A percentile compares a stretch with the other conserved stretches of the same genome.
These are phyloP conservation scores for Penicillium macrosclerotiorum DNA, from an alignment of 495 filamentous ascomycete genomes.

Conservation along the genomic window DNA sequence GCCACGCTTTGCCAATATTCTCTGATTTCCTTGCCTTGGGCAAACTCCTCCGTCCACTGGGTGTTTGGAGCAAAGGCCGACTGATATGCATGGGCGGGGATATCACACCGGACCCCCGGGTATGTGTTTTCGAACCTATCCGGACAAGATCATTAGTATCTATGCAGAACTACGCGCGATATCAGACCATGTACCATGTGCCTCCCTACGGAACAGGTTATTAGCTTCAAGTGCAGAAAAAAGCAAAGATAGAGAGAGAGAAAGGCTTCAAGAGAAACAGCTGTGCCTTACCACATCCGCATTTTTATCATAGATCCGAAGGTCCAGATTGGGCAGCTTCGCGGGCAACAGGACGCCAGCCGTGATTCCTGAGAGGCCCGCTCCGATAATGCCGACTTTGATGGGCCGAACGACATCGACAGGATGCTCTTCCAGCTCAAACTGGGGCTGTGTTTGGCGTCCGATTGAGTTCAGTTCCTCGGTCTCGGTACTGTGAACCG, in stretches of 20 bases:
- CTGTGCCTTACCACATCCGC: slow-evolving; percentile 51
- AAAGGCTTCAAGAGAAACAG: too few species aligned
- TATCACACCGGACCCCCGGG: slow-evolving; percentile 61
- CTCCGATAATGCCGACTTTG: slow-evolving; percentile 54
- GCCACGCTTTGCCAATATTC: slow-evolving; percentile 63
- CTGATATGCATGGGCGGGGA: slow-evolving; percentile 72
- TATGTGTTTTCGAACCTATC: slow-evolving; percentile 54
- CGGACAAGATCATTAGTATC: too few species aligned
- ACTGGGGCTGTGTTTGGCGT: slow-evolving; percentile 8
- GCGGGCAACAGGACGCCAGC: slow-evolving; percentile 49
- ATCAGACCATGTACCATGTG: slow-evolving; percentile 41
- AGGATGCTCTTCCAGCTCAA: slow-evolving; percentile 40
- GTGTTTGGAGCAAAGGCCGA: slow-evolving; percentile 63
- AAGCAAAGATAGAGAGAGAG: too few species aligned
- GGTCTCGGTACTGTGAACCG: slow-evolving; percentile 9
- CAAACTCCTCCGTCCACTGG: slow-evolving; percentile 65
- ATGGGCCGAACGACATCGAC: slow-evolving; percentile 40
- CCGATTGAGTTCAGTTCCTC: slow-evolving; percentile 1
- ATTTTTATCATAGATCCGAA: slow-evolving; percentile 58
- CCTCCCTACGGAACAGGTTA: slow-evolving; percentile 36
- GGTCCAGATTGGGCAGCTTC: slow-evolving; percentile 49
- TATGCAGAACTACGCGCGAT: too few species aligned
- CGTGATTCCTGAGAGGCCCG: slow-evolving; percentile 49
- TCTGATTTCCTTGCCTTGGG: slow-evolving; percentile 61
- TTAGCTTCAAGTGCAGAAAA: not conserved